Base-by-base conservation (phyloP, 2,329 filamentous ascomycete species). In the Colletotrichum agaves region DNA sequence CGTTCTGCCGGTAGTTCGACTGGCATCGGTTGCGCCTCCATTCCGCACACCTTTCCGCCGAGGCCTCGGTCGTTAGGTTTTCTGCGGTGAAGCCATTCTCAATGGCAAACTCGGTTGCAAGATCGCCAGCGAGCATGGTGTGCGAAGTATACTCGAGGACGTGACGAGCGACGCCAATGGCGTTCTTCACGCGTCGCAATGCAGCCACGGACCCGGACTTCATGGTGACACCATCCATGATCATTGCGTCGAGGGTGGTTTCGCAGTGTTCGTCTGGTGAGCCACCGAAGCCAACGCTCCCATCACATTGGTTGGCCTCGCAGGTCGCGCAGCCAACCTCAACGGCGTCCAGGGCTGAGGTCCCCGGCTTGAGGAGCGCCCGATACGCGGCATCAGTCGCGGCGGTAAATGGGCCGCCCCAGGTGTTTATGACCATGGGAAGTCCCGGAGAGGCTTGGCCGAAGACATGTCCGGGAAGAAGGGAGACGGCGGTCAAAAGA, bases 221-320 rank as follows among this genome's bases (percentile, higher is more conserved):
- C 77, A 88, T 80, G n/a, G 79, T 84, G 0, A 74, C 75, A 31
- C 85, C 85, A 73, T 88, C 85, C 81, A 87, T 87, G 74, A 88
- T 81, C 78, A 88, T 80, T n/a, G 85, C 85, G 74, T 88, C 85
- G 13, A 88, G 83, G 0, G 85, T 87, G 3, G 85, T 87, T 76
- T 87, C 85, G 76, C 85, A 88, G 35, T 76, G 74, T 73, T 88
- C 85, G 69, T 86, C 85, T 0, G 85, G 84, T 2, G 84, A 86
- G 7, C 85, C 85, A 61, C 85, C 85, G 71, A 78, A 86, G 58
- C 85, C 85, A 41, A 88, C 85, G 41, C 80, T 85, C 55, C 82
- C 81, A 72, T 87, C 85, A 76, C 85, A 88, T 69, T 83, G 85
- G 56, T 81, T 79, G 63, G 74, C 74, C 73, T 88, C 84, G 75